A percentile compares a stretch with the other conserved stretches of the same genome.
Evolutionary conservation across 176 grass and related monocot species (phyloP).

Genomic region (Musa itinerans): DNA sequence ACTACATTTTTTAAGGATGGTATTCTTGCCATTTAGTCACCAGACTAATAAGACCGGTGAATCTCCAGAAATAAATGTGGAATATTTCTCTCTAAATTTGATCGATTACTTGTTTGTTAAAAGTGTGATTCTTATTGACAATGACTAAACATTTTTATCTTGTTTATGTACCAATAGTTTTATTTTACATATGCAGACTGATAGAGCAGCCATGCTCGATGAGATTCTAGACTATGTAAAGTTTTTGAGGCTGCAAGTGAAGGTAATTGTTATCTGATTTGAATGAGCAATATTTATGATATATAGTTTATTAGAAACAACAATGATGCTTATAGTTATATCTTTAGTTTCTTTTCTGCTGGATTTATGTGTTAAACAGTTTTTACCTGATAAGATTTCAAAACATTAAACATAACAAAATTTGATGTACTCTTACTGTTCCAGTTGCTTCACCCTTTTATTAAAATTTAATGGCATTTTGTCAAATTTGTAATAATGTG

Average conservation of each 20-base stretch:
- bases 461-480: background rate
- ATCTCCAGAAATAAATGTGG: no score
- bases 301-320: background rate
- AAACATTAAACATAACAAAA: background rate
- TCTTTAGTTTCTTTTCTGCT: no score
- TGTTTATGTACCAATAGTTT: slow-evolving; percentile 15
- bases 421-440: background rate
- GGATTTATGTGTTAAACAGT: background rate
- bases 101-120: no score
- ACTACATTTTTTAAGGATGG: no score
- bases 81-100: no score
- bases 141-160: background rate
- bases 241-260: slow-evolving; percentile 98
- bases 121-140: no score
- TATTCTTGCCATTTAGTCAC: no score
- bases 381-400: background rate
- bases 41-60: no score
- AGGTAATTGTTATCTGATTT: slow-evolving; percentile 40
- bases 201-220: slow-evolving; percentile 98
- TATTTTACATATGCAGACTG: slow-evolving; percentile 60
- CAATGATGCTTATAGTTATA: no score
- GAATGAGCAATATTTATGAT: no score
- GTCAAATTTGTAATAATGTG: background rate
- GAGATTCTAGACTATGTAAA: slow-evolving; percentile 97
- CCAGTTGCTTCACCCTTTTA: background rate